These are phyloP conservation scores for Sinapis alba DNA, from an alignment of 441 rosid genomes.

Conservation along the genomic window DNA sequence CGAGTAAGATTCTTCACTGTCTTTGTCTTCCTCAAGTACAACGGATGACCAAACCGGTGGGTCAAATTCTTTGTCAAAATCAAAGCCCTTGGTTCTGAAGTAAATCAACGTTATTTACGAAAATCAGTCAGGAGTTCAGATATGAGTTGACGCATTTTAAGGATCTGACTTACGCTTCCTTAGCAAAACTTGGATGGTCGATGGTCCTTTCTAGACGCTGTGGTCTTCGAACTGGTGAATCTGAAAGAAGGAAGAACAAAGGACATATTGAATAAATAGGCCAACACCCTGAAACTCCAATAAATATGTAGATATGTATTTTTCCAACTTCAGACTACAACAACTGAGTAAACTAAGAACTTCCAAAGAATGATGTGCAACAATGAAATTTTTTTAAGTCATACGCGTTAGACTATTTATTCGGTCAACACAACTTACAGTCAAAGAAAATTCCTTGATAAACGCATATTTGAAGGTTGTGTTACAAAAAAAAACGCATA, in stretches of 20 bases:
- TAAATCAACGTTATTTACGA: background rate
- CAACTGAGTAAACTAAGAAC: conserved; percentile 16
- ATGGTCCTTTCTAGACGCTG: conserved; percentile 40
- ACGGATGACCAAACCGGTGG: conserved; percentile 47
- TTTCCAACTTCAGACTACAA: conserved; percentile 17
- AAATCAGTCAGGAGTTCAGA: conserved; percentile 18
- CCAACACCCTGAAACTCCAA: background rate
- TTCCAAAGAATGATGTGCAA: background rate
- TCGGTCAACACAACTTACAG: background rate
- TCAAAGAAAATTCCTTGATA: conserved; percentile 19
- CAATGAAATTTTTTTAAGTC: background rate
- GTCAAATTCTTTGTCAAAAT: conserved; percentile 38
- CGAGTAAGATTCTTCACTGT: conserved; percentile 87
- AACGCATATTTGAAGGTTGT: background rate
- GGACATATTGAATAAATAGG: conserved; percentile 12
- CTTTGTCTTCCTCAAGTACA: conserved; percentile 50
- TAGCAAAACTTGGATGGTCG: conserved; percentile 38
- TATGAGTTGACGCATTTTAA: conserved; percentile 1
- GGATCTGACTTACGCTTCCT: conserved; percentile 45
- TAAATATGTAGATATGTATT: background rate
- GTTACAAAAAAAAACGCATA: too few species aligned
- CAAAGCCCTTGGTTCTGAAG: conserved; percentile 19
- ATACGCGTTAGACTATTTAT: conserved; percentile 7
- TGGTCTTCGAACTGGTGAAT: conserved; percentile 44
- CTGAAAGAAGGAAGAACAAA: conserved; percentile 40